Evolutionary conservation across 1,284 basidiomycete genomes (phyloP), one percentile per base, ranked within the genome.

Genomic region (Chalciporus sp.): DNA sequence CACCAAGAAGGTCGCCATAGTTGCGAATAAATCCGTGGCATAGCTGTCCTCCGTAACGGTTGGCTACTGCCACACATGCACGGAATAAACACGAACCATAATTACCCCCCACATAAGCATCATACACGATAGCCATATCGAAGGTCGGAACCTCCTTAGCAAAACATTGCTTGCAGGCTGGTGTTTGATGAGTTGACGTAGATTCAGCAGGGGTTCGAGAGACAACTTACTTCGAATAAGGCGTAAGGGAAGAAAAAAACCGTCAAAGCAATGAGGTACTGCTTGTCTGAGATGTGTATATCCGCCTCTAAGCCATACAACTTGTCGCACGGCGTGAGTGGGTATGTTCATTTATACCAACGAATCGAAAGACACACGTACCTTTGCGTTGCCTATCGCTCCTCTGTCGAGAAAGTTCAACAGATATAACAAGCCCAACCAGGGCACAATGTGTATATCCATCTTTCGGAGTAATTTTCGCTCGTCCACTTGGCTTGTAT

Each of bases 351-450:
- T 11, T 17, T 37, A n/a, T 4, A 16, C 14, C 16, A 16, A n/a
- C 35, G 17, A 17, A 8, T 9, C 17, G 35, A 43, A 41, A 64
- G 55, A 37, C 63, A 56, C 56, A 60, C 75, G 63, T 23, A 82
- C 80, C 69, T 80, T 80, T 9, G 86, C 85, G 62, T 87, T 87
- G 53, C 81, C 85, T 60, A 88, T 82, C 50, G 80, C 86, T 46
- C 84, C 80, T 61, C 85, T 75, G 65, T 89, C 86, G 49, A 83
- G 67, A 57, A 79, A 82, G 57, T 79, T 84, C 57, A 88, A 73
- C 19, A 88, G 75, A 68, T 88, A 88, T 20, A 88, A 69, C 11
- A 87, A 61, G 19, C 78, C 72, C 42, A 84, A 62, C 81, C 82
- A 85, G 27, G 83, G 82, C 42, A 85, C 72, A 41, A 84, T 70